Base-by-base conservation (phyloP, 1,284 basidiomycete genomes). In the Albatrellus sp. region DNA sequence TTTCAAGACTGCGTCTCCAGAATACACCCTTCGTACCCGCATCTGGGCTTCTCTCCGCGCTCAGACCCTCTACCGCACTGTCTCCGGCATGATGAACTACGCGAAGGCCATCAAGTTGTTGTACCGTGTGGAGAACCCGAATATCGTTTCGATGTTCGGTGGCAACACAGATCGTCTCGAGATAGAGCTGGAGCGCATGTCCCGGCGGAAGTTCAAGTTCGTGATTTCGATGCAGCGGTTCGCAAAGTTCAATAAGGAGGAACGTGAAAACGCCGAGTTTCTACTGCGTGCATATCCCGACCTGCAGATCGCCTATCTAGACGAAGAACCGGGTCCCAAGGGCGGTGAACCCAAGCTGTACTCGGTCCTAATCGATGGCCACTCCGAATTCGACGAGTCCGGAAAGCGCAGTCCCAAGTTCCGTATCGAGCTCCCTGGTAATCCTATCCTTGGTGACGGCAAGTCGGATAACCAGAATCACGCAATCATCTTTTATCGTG, bases 21-120 rank as follows among this genome's bases (percentile, higher is more conserved):
- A 99, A 63, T 98, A 97, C 65, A 98, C 94, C 14, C 80, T 99
- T 37, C 91, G 94, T 55, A 99, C 96, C 0, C 89, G 96, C 64
- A 99, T 99, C 56, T 98, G 96, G 96, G 94, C 96, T 1, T 98
- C 94, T 13, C 76, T 98, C 20, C 89, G 96, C 48, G 94, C 93
- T 10, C 96, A 99, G 67, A 98, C 96, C 0, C 76, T 98, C 31
- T 99, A 98, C 66, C 87, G 96, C 52, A 99, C 96, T 12, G 92
- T 98, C n/a, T 98, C 96, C n/a, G 96, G 96, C 46, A 98, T 99
- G 86, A 98, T 99, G 96, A 99, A 99, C 72, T 99, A 99, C 69
- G 88, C 89, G 56, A 99, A 98, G 70, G 94, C 94, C 14, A 96
- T 99, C 80, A 99, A 98, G 67, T 76, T 99, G 29, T 77, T 98